Conservation (phyloP, 345 rosid genomes). For the Carallia pectinifolia region DNA sequence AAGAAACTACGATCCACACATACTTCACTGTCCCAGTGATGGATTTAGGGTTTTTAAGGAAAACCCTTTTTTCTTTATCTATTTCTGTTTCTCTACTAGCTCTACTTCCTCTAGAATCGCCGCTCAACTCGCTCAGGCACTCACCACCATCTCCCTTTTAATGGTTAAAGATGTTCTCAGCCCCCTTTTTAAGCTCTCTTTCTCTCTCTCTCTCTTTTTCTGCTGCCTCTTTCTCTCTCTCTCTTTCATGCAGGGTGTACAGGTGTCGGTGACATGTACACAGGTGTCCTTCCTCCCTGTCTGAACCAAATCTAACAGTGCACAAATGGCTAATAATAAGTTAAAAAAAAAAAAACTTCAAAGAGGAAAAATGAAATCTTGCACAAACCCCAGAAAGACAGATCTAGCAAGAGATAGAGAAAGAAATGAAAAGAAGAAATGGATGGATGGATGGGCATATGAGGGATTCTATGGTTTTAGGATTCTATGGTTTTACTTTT, state of each 20-base stretch:
- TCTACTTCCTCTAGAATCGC: no score
- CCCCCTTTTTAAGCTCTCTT: background rate
- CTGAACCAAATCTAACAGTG: constrained; percentile 29
- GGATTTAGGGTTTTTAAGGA: constrained; percentile 33
- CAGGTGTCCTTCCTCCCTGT: constrained; percentile 17
- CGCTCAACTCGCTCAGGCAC: no score
- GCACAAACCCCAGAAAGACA: no score
- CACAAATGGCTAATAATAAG: background rate
- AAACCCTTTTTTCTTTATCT: background rate
- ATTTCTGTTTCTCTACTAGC: background rate
- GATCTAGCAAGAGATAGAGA: background rate
- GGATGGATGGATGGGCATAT: no score
- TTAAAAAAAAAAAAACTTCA: no score
- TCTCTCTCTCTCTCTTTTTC: background rate
- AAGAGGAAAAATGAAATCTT: no score
- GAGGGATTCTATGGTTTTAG: no score
- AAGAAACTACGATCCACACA: constrained; percentile 20
- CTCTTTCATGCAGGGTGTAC: constrained; percentile 51
- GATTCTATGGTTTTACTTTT: background rate
- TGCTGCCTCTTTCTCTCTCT: constrained; percentile 10
- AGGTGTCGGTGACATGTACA: constrained; percentile 46
- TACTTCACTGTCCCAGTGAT: background rate
- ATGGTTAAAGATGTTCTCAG: background rate
- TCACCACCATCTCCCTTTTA: background rate
- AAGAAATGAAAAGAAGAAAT: background rate